Conservation (phyloP, 2,329 filamentous ascomycete genomes). For the Camillea tinctor region DNA sequence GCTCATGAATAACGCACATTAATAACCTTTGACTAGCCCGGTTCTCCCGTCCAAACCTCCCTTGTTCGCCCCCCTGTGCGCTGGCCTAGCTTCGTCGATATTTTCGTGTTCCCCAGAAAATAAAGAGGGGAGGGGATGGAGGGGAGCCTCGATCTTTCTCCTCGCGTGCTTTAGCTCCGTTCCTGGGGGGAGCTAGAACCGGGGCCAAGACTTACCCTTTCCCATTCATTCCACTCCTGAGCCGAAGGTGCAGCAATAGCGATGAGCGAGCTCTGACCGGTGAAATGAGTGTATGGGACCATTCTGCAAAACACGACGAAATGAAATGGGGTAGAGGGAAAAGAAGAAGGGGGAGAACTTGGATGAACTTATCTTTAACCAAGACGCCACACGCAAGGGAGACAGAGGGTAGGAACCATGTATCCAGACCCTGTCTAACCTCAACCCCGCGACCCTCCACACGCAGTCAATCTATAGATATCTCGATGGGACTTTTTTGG, state of each 20-base stretch:
- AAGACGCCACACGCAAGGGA: not conserved
- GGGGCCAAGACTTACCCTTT: no score
- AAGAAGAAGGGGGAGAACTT: not conserved
- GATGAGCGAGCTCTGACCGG: not conserved
- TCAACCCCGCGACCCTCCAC: not conserved
- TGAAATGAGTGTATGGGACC: not conserved
- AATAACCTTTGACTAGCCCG: not conserved
- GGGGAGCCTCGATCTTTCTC: no score
- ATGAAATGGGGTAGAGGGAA: not conserved
- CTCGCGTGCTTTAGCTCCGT: no score
- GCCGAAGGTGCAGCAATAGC: no score
- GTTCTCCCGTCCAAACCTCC: not conserved
- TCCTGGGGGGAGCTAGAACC: no score
- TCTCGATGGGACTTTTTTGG: not conserved
- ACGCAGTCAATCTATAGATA: not conserved
- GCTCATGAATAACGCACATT: not conserved
- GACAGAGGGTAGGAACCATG: no score
- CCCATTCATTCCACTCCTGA: no score
- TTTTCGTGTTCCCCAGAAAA: no score
- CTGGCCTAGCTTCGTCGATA: not conserved
- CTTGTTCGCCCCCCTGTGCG: not conserved
- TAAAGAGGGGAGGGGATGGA: no score
- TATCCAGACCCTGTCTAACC: no score
- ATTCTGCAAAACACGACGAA: not conserved
- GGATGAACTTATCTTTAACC: not conserved